Percentiles rank a stretch among this genome's conserved stretches.
Evolutionary conservation across 371 early-diverging fungal genomes (phyloP).

Genomic region (Apophysomyces sp.): DNA sequence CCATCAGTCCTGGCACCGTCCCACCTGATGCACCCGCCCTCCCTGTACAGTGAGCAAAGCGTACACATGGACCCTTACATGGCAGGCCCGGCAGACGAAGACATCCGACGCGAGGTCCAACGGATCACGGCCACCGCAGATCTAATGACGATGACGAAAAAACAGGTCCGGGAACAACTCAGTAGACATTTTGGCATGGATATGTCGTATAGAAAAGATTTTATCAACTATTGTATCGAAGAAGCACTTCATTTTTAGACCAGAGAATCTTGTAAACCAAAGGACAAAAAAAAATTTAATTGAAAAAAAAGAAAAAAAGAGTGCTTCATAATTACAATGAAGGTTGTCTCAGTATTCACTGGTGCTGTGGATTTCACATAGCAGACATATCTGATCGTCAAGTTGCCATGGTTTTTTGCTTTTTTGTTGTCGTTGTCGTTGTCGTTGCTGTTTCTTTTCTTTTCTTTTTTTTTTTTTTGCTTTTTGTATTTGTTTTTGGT

Average conservation of each 20-base stretch:
- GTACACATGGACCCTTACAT: neutral
- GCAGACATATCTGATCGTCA: too few species aligned
- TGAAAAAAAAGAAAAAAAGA: conserved; percentile 1
- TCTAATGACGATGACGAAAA: conserved; percentile 80
- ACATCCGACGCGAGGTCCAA: conserved; percentile 72
- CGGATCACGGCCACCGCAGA: conserved; percentile 76
- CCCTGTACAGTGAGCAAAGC: conserved; percentile 8
- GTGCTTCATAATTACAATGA: too few species aligned
- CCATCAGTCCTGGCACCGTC: conserved; percentile 2
- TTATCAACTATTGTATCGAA: conserved; percentile 84
- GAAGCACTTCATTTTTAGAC: conserved; percentile 53
- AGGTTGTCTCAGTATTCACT: too few species aligned
- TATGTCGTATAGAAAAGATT: conserved; percentile 71
- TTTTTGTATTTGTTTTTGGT: too few species aligned
- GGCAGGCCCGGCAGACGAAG: conserved; percentile 68
- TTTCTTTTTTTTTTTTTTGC: too few species aligned
- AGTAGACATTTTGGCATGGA: conserved; percentile 75
- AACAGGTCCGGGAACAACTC: conserved; percentile 85
- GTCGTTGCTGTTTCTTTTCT: too few species aligned
- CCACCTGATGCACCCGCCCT: neutral
- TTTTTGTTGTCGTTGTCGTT: neutral
- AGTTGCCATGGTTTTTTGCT: too few species aligned
- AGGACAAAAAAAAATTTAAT: neutral
- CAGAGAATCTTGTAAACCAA: neutral
- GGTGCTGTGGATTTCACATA: too few species aligned